These are phyloP conservation scores for Fusarium sulawesiense DNA, from an alignment of 2,329 filamentous ascomycete species.

Conservation along the genomic window DNA sequence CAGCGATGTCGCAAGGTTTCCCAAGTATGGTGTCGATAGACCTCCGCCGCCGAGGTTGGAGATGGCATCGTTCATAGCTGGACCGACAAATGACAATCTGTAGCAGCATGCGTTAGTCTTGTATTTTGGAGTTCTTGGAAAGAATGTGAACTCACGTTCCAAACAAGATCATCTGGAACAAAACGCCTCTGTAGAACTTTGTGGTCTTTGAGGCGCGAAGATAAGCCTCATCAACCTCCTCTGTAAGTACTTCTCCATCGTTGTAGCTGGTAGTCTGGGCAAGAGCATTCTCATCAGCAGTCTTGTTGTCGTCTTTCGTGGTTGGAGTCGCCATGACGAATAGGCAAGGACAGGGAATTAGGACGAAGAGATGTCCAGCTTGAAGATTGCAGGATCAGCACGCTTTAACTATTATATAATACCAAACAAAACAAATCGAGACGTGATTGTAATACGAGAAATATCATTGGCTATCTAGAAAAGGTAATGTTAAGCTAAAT, in stretches of 20 bases:
- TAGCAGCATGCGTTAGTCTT: fast-evolving
- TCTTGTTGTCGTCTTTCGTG: not conserved
- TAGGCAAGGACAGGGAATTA: not conserved
- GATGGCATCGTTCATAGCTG: slow-evolving; percentile 1
- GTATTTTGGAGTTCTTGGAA: fast-evolving
- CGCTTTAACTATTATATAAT: fast-evolving
- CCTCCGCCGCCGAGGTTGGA: slow-evolving; percentile 3
- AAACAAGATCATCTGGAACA: slow-evolving; percentile 1
- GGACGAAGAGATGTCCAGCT: not conserved
- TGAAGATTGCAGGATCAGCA: fast-evolving
- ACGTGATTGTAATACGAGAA: too few species aligned
- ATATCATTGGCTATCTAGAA: not conserved
- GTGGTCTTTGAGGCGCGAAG: not conserved
- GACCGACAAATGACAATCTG: not conserved
- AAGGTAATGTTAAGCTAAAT: not conserved
- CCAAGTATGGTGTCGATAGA: not conserved
- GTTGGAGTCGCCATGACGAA: not conserved
- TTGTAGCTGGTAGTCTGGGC: not conserved
- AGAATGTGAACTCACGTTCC: not conserved
- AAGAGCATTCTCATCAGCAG: not conserved
- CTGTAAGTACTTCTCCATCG: not conserved
- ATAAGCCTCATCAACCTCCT: not conserved
- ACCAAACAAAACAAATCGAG: not conserved
- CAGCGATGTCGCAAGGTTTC: not conserved
- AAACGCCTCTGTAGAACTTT: not conserved